phyloP scores from a whole-genome alignment of 139 green algal genomes.

The Picochlorum sp. region DNA sequence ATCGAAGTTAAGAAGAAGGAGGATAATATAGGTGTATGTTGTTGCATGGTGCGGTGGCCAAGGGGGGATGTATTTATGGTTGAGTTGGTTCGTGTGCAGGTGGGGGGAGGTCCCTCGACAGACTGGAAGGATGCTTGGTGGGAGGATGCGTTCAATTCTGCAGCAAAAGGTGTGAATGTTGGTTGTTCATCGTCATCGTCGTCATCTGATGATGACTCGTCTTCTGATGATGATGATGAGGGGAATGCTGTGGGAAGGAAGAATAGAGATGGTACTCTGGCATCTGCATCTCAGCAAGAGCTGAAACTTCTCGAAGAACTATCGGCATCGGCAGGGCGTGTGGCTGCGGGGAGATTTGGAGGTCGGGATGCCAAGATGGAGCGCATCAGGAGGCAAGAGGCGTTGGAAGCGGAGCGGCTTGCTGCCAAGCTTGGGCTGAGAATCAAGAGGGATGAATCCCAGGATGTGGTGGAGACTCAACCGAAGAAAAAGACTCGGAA shows the following conservation, averaged over 20 bases:
- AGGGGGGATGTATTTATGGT: background rate
- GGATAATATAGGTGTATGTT: slow-evolving; percentile 44
- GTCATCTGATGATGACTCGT: background rate
- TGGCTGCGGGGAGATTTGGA: slow-evolving; percentile 44
- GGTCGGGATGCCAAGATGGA: slow-evolving; percentile 71
- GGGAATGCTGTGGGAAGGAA: background rate
- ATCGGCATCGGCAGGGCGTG: slow-evolving; percentile 41
- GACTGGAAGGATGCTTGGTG: slow-evolving; percentile 68
- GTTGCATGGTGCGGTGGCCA: background rate
- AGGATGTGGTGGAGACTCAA: background rate
- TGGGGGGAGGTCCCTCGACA: slow-evolving; percentile 33
- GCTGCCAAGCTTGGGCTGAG: slow-evolving; percentile 16
- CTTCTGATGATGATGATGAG: background rate
- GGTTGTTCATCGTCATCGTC: slow-evolving; percentile 7
- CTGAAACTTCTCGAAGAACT: slow-evolving; percentile 51
- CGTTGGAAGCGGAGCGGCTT: slow-evolving; percentile 7
- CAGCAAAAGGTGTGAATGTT: slow-evolving; percentile 27
- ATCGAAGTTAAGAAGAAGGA: slow-evolving; percentile 81
- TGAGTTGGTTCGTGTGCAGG: background rate
- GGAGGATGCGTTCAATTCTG: slow-evolving; percentile 66
- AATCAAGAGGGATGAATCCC: background rate
- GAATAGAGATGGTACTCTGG: slow-evolving; percentile 59
- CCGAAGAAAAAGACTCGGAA: background rate
- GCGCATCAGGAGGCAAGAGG: slow-evolving; percentile 56
- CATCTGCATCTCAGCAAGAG: slow-evolving; percentile 43